Conservation (phyloP, 208 protist genomes). For the Trypanosoma scelopori region DNA sequence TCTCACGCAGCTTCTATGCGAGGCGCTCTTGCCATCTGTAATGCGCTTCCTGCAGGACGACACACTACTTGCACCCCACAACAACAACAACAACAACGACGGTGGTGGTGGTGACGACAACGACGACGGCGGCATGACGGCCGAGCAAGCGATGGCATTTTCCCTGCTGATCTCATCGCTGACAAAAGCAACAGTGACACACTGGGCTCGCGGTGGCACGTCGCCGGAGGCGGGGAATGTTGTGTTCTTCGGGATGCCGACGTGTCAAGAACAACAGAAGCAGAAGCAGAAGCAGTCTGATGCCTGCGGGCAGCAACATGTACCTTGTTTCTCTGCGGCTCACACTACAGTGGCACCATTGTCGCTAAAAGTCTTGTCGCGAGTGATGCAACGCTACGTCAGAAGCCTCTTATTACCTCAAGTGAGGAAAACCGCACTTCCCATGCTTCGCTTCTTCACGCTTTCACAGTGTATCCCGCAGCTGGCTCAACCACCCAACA, state of each 20-base stretch:
- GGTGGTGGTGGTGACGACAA: neutral
- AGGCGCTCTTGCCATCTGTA: conserved; percentile 16
- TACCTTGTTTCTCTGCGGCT: neutral
- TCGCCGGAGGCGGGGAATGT: neutral
- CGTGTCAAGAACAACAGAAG: neutral
- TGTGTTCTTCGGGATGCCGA: conserved; percentile 11
- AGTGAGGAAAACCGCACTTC: conserved; percentile 8
- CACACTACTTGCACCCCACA: neutral
- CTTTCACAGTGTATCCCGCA: conserved; percentile 27
- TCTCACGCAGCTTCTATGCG: conserved; percentile 24
- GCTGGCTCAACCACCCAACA: conserved; percentile 1
- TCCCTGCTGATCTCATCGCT: conserved; percentile 19
- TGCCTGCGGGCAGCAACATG: too few relatives aligned
- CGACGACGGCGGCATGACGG: conserved; percentile 2
- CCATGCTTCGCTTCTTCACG: conserved; percentile 31
- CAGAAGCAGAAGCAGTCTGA: too few relatives aligned
- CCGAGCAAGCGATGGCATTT: conserved; percentile 10
- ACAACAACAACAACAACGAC: neutral
- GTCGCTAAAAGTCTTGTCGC: neutral
- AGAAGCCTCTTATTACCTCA: neutral
- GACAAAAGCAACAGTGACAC: conserved; percentile 24
- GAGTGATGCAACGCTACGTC: conserved; percentile 1
- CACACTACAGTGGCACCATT: conserved; percentile 3
- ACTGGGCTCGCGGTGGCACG: conserved; percentile 3
- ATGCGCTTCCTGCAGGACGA: conserved; percentile 15